phyloP scores from a whole-genome alignment of 164 flowering plant species.

The Echeveria elegans region DNA sequence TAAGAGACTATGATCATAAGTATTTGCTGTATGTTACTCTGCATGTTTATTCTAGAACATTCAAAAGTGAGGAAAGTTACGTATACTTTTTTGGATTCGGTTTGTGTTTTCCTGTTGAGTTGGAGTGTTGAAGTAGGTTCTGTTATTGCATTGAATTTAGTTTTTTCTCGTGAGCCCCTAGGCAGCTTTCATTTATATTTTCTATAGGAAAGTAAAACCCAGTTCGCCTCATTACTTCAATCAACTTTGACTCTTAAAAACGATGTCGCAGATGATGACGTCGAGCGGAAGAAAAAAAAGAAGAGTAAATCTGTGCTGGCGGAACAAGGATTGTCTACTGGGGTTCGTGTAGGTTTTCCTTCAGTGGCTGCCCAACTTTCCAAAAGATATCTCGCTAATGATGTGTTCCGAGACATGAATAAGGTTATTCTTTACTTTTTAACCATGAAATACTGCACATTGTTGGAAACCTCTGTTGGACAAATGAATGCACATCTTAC shows the following conservation, averaged over 20 bases:
- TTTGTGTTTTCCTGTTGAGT: too few species aligned
- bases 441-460: background rate
- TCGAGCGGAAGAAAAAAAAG: conserved; percentile 62
- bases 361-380: conserved; percentile 21
- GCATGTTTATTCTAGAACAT: too few species aligned
- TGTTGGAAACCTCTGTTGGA: background rate
- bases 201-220: background rate
- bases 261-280: conserved; percentile 51
- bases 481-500: background rate
- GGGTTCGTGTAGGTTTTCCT: conserved; percentile 25
- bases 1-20: too few species aligned
- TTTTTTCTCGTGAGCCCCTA: background rate
- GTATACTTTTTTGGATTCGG: too few species aligned
- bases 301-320: conserved; percentile 25
- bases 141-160: background rate
- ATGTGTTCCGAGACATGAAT: background rate
- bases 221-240: background rate
- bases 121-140: background rate
- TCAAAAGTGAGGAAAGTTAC: too few species aligned
- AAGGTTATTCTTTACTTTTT: background rate
- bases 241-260: background rate
- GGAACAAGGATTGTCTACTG: conserved; percentile 20
- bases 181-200: background rate
- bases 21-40: too few species aligned
- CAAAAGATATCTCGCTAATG: conserved; percentile 20